Evolutionary conservation across 78 protist genomes (phyloP).

Genomic region (Dictyostelium intermedium): DNA sequence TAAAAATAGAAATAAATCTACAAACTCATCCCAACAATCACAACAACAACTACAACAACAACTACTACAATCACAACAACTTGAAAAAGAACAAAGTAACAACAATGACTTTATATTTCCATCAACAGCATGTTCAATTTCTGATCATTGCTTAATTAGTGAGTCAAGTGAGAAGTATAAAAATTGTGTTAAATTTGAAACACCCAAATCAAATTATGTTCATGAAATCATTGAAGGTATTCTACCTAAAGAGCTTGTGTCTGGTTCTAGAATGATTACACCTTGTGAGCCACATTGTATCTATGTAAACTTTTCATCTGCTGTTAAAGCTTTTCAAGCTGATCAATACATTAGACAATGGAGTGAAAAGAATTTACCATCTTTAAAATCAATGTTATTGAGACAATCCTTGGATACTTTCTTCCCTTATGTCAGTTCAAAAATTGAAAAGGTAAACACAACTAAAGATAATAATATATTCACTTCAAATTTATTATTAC

Average conservation of each 20-base stretch:
- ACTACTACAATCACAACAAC: background rate
- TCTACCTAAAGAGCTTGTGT: slow-evolving; percentile 57
- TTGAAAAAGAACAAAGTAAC: background rate
- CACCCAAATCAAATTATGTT: slow-evolving; percentile 28
- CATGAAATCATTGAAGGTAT: slow-evolving; percentile 64
- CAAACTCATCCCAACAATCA: background rate
- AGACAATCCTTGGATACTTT: slow-evolving; percentile 52
- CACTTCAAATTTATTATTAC: background rate
- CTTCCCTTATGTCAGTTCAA: background rate
- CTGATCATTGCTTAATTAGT: background rate
- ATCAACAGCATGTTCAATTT: background rate
- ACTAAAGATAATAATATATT: background rate
- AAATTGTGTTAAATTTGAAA: slow-evolving; percentile 59
- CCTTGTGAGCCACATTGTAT: slow-evolving; percentile 13
- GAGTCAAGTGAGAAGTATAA: background rate
- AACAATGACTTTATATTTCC: background rate
- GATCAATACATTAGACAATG: slow-evolving; percentile 40
- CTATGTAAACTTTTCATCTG: slow-evolving; percentile 38
- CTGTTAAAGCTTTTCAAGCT: slow-evolving; percentile 57
- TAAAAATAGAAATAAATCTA: background rate
- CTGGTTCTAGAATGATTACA: slow-evolving; percentile 20
- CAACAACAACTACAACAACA: background rate
- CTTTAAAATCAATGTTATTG: slow-evolving; percentile 16
- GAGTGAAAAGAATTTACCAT: slow-evolving; percentile 15
- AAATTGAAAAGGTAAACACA: slow-evolving; percentile 35